These are phyloP conservation scores for Protea cynaroides DNA, from an alignment of 164 flowering plant species.

Conservation along the genomic window DNA sequence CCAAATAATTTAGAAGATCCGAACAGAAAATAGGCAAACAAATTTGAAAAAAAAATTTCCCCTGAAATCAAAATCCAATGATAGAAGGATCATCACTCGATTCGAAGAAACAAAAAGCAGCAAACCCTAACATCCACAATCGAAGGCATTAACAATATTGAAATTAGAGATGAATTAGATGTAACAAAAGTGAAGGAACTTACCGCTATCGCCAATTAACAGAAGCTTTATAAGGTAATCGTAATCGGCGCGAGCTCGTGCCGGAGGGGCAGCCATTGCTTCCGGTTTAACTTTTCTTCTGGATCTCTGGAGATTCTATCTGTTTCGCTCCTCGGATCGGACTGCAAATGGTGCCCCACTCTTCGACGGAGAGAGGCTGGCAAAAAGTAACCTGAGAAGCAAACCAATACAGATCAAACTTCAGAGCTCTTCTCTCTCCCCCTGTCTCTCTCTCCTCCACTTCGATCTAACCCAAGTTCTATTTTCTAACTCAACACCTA, in stretches of 20 bases:
- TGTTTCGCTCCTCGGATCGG: too few species aligned
- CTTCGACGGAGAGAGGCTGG: too few species aligned
- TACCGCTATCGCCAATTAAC: constrained; percentile 46
- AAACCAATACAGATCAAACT: too few species aligned
- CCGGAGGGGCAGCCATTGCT: constrained; percentile 38
- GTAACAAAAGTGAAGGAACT: constrained; percentile 4
- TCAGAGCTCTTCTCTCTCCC: too few species aligned
- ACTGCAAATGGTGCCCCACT: too few species aligned
- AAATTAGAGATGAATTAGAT: background rate
- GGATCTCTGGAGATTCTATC: too few species aligned
- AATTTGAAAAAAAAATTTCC: background rate
- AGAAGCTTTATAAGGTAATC: constrained; percentile 43
- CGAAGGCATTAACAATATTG: background rate
- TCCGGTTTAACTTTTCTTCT: background rate
- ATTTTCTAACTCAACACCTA: too few species aligned
- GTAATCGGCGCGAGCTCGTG: constrained; percentile 47
- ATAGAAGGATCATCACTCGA: background rate
- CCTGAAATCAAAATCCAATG: background rate
- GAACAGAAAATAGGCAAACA: background rate
- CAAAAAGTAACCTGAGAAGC: too few species aligned
- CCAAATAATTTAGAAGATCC: background rate
- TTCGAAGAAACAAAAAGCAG: background rate
- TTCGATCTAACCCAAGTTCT: too few species aligned
- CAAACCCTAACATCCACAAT: constrained; percentile 6
- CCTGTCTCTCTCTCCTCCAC: too few species aligned